Evolutionary conservation across 2,329 filamentous ascomycete genomes (phyloP).

Genomic region (Trichoderma cornu-damae): DNA sequence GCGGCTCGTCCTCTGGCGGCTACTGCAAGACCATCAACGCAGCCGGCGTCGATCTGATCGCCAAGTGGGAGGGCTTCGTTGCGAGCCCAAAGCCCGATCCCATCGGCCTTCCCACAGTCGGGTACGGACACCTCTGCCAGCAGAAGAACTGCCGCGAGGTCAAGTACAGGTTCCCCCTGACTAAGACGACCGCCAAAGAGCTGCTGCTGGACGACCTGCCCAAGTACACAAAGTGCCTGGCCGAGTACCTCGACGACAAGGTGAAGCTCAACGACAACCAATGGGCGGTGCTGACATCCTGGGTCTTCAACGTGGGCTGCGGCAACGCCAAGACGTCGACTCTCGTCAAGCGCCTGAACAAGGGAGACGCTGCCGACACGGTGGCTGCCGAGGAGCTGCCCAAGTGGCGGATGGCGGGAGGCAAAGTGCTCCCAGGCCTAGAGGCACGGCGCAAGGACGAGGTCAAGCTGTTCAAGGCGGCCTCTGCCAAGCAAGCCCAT

Average conservation of each 20-base stretch:
- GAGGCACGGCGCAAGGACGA: conserved; percentile 40
- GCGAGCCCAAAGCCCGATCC: conserved; percentile 33
- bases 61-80: not conserved
- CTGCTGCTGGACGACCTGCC: conserved; percentile 36
- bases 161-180: conserved; percentile 42
- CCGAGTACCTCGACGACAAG: conserved; percentile 28
- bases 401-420: conserved; percentile 43
- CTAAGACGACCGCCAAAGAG: conserved; percentile 35
- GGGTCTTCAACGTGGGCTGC: conserved; percentile 48
- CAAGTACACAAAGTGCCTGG: conserved; percentile 31
- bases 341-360: conserved; percentile 41
- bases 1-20: not conserved
- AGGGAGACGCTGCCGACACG: conserved; percentile 37
- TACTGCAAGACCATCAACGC: not conserved
- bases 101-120: conserved; percentile 44
- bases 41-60: not conserved
- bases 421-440: conserved; percentile 37
- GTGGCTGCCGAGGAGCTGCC: conserved; percentile 43
- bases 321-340: conserved; percentile 37
- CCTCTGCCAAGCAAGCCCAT: conserved; percentile 4
- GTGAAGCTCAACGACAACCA: conserved; percentile 41
- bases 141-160: conserved; percentile 41
- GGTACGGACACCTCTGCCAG: conserved; percentile 47
- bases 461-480: conserved; percentile 32
- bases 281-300: conserved; percentile 48